Evolutionary conservation across 176 grass and related monocot species (phyloP).

Genomic region (Oryza punctata): DNA sequence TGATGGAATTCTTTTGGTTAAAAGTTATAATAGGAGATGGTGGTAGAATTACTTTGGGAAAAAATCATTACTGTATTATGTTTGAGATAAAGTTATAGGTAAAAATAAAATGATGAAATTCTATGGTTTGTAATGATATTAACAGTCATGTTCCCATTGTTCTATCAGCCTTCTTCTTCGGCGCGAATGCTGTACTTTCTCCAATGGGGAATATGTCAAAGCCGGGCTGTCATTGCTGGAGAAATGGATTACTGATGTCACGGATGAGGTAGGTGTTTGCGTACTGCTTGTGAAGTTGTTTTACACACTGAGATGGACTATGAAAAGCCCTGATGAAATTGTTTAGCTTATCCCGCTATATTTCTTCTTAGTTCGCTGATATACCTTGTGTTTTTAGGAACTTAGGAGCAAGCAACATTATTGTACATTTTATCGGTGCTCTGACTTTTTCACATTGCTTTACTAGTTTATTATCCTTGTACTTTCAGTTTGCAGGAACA

Average conservation of each 20-base stretch:
- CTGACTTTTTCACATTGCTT: constrained; percentile 9
- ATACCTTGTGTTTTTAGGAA: neutral
- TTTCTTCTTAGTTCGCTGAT: neutral
- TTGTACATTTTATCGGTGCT: neutral
- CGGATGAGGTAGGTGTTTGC: constrained; percentile 63
- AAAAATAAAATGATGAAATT: neutral
- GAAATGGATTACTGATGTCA: constrained; percentile 94
- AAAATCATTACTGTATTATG: neutral
- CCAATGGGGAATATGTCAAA: constrained; percentile 97
- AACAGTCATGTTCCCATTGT: constrained; percentile 26
- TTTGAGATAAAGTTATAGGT: constrained; percentile 2
- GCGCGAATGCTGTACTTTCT: constrained; percentile 96
- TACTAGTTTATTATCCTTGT: constrained; percentile 28
- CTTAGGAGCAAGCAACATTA: neutral
- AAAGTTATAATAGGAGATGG: neutral
- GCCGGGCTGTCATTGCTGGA: constrained; percentile 84
- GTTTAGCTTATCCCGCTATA: constrained; percentile 2
- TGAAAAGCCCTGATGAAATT: constrained; percentile 17
- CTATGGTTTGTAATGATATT: constrained; percentile 30
- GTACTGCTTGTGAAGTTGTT: constrained; percentile 9
- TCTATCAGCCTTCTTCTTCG: constrained; percentile 77
- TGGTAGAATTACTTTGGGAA: constrained; percentile 13
- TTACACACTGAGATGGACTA: constrained; percentile 4
- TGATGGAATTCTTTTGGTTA: constrained; percentile 18
- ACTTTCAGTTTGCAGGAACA: constrained; percentile 82